Percentiles rank a stretch among this genome's conserved stretches.
phyloP scores from a whole-genome alignment of 345 rosid species.

The Heritiera littoralis region DNA sequence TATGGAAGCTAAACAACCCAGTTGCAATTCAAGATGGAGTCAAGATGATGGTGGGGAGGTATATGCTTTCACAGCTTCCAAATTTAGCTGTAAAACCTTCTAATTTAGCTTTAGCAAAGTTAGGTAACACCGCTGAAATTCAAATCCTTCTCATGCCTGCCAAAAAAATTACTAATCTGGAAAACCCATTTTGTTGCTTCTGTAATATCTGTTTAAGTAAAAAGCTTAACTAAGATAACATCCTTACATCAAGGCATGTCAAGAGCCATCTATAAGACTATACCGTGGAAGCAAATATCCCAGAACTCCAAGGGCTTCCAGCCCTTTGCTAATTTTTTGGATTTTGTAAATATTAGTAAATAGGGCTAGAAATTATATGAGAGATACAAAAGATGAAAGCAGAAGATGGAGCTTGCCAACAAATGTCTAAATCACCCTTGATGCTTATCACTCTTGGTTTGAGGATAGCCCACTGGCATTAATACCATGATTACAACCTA shows the following conservation, averaged over 20 bases:
- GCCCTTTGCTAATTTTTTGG: not conserved
- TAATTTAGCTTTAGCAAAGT: slow-evolving; percentile 1
- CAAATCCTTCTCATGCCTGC: not conserved
- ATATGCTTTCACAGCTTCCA: slow-evolving; percentile 12
- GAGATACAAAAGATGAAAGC: not conserved
- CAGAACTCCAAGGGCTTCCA: slow-evolving; percentile 8
- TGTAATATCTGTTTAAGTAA: not conserved
- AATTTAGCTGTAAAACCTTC: not conserved
- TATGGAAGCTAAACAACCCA: slow-evolving; percentile 85
- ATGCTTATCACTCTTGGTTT: not conserved
- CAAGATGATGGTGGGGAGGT: slow-evolving; percentile 93
- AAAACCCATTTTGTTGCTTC: not conserved
- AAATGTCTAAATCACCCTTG: not conserved
- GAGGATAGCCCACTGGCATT: not conserved
- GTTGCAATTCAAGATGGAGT: slow-evolving; percentile 95
- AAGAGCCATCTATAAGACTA: not conserved
- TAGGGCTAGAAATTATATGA: not conserved
- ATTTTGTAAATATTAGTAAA: not conserved
- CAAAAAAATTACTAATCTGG: not conserved
- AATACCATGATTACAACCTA: not conserved
- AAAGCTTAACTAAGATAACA: not conserved
- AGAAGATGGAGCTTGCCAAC: not conserved
- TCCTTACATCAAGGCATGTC: not conserved
- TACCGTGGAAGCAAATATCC: not conserved
- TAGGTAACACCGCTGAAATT: slow-evolving; percentile 14